phyloP scores from a whole-genome alignment of 257 asterid genomes.

The Forsythia viridissima region DNA sequence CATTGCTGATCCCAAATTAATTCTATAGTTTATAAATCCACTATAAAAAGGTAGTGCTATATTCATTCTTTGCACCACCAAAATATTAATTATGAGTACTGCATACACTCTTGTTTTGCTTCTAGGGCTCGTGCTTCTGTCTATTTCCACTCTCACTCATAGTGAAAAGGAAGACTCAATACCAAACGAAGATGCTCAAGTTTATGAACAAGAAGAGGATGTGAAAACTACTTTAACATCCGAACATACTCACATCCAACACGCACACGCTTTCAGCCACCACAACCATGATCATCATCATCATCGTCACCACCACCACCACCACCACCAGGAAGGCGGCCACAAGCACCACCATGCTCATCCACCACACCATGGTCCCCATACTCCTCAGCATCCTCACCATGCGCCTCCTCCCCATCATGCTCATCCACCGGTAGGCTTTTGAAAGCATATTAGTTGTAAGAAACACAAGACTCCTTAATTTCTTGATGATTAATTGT shows the following conservation, averaged over 20 bases:
- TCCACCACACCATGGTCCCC: neutral
- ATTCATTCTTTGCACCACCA: constrained; percentile 5
- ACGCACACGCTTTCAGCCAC: neutral
- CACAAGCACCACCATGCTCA: constrained; percentile 1
- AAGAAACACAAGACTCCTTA: too few species aligned
- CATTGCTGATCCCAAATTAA: neutral
- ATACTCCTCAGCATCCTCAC: too few species aligned
- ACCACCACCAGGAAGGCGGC: constrained; percentile 5
- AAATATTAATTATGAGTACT: constrained; percentile 11
- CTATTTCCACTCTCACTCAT: neutral
- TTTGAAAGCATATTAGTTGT: too few species aligned
- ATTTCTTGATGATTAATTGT: too few species aligned
- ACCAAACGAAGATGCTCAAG: neutral
- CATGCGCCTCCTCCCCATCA: too few species aligned
- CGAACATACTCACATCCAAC: neutral
- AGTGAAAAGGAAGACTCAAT: neutral
- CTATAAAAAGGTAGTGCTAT: neutral
- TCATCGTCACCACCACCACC: neutral
- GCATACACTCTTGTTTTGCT: neutral
- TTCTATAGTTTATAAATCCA: neutral
- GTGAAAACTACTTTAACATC: neutral
- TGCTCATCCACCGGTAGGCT: too few species aligned
- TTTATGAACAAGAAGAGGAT: constrained; percentile 16
- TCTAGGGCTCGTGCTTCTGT: constrained; percentile 8
- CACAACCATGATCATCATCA: constrained; percentile 9